Conservation (phyloP, 306 rosid genomes). For the Spatholobus suberectus region DNA sequence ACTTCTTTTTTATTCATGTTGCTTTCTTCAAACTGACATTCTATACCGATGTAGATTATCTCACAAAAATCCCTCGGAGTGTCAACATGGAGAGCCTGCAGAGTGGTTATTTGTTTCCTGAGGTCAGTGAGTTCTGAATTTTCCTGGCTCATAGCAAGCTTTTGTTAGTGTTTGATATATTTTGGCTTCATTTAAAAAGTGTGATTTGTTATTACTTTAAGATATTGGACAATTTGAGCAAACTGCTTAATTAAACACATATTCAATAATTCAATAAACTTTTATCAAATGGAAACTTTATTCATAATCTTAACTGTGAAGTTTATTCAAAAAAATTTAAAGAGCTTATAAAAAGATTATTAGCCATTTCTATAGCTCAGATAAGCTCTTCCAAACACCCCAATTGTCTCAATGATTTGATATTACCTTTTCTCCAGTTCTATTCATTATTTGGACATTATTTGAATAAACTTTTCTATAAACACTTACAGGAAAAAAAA, state of each 20-base stretch:
- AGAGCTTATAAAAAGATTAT: neutral
- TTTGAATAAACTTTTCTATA: no score
- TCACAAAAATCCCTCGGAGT: slow-evolving; percentile 50
- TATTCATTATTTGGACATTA: neutral
- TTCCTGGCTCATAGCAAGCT: neutral
- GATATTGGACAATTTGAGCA: neutral
- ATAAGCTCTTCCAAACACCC: neutral
- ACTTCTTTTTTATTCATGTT: neutral
- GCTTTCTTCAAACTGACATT: slow-evolving; percentile 5
- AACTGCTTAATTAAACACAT: neutral
- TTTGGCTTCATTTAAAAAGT: neutral
- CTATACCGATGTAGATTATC: neutral
- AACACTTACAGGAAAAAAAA: neutral
- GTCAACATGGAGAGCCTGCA: slow-evolving; percentile 67
- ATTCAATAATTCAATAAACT: neutral
- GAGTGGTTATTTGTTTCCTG: slow-evolving; percentile 11
- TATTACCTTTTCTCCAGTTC: neutral
- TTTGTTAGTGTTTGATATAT: neutral
- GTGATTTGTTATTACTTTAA: neutral
- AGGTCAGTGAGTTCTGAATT: neutral
- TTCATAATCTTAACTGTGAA: neutral
- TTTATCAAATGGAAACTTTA: neutral
- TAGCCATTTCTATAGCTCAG: neutral
- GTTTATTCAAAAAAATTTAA: neutral
- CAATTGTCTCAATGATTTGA: neutral